phyloP scores from a whole-genome alignment of 2,329 filamentous ascomycete species.

The Berkeleyomyces basicola region DNA sequence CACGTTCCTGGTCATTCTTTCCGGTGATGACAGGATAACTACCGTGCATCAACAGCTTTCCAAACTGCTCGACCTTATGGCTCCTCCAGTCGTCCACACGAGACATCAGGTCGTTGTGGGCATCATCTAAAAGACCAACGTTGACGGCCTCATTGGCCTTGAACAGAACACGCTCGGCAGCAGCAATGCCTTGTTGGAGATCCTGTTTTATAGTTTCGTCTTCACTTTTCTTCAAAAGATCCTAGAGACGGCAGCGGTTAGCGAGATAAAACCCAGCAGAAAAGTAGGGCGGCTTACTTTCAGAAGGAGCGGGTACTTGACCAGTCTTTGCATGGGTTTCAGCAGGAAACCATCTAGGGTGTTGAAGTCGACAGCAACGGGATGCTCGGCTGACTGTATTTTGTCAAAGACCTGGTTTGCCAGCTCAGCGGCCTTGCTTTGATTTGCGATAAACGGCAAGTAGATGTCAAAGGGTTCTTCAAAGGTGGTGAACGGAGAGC shows the following conservation, averaged over 20 bases:
- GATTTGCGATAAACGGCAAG: constrained; percentile 93
- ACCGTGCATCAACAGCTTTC: constrained; percentile 72
- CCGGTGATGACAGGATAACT: constrained; percentile 84
- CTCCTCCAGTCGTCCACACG: constrained; percentile 97
- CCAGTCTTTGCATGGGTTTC: constrained; percentile 89
- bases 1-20: constrained; percentile 79
- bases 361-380: constrained; percentile 73
- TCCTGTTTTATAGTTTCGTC: constrained; percentile 55
- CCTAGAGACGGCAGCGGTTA: constrained; percentile 30
- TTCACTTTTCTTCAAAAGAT: constrained; percentile 72
- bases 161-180: constrained; percentile 64
- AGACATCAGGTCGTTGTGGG: constrained; percentile 60
- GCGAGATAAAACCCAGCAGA: constrained; percentile 18
- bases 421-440: constrained; percentile 74
- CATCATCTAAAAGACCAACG: constrained; percentile 68
- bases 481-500: constrained; percentile 71
- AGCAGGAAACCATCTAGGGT: constrained; percentile 82
- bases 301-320: constrained; percentile 84
- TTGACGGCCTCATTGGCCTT: constrained; percentile 86
- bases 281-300: constrained; percentile 37
- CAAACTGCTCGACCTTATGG: constrained; percentile 79
- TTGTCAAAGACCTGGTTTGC: constrained; percentile 77
- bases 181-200: constrained; percentile 59
- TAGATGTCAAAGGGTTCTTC: constrained; percentile 85
- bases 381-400: constrained; percentile 56